Evolutionary conservation across 805 yeast species (phyloP).

Genomic region (Yamadazyma phyllophila): DNA sequence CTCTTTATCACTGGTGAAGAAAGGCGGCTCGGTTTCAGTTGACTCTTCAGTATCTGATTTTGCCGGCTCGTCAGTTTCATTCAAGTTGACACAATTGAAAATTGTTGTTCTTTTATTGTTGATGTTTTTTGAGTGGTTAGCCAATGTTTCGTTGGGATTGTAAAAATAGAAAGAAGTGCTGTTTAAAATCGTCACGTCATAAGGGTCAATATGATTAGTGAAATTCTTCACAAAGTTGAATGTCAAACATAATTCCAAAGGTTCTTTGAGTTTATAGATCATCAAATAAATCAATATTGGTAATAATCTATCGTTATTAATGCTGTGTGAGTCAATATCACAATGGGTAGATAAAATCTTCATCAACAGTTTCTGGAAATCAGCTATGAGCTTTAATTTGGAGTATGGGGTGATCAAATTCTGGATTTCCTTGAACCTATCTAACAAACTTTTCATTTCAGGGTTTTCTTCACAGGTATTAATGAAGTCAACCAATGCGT

Average conservation of each 20-base stretch:
- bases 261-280: constrained; percentile 23
- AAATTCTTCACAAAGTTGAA: constrained; percentile 38
- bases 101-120: constrained; percentile 19
- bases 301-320: constrained; percentile 39
- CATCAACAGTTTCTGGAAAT: constrained; percentile 29
- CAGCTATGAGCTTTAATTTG: constrained; percentile 29
- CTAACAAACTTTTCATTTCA: background rate
- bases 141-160: constrained; percentile 16
- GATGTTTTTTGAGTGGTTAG: constrained; percentile 4
- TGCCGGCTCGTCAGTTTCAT: constrained; percentile 4
- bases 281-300: constrained; percentile 39
- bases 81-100: constrained; percentile 31
- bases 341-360: constrained; percentile 15
- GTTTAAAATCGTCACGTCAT: constrained; percentile 16
- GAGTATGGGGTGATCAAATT: constrained; percentile 29
- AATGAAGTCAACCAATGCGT: constrained; percentile 16
- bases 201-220: constrained; percentile 31
- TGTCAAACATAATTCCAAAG: constrained; percentile 31
- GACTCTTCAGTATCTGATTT: constrained; percentile 4
- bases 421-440: constrained; percentile 18
- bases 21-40: constrained; percentile 8
- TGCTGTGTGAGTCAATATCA: constrained; percentile 21
- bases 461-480: constrained; percentile 12
- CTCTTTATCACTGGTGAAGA: constrained; percentile 30
- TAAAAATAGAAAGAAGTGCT: constrained; percentile 18